These are phyloP conservation scores for Blastobotrys terrestris DNA, from an alignment of 805 yeast species.

Conservation along the genomic window DNA sequence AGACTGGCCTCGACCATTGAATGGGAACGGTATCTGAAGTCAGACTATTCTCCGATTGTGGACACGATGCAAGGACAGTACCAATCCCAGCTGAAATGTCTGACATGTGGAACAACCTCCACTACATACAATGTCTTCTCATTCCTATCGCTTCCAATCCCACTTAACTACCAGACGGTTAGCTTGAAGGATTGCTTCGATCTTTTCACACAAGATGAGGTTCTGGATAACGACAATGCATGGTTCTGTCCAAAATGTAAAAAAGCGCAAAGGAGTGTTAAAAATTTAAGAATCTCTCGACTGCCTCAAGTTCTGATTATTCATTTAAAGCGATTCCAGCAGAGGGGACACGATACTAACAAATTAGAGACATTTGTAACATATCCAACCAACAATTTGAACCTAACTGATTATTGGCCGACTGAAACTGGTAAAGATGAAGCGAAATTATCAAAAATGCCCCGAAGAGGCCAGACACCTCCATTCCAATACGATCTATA, in stretches of 20 bases:
- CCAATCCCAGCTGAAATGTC: conserved; percentile 85
- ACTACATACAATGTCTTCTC: conserved; percentile 92
- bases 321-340: conserved; percentile 88
- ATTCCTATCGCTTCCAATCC: conserved; percentile 85
- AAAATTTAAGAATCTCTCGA: conserved; percentile 88
- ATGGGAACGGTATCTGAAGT: conserved; percentile 70
- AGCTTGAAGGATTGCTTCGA: conserved; percentile 69
- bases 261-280: conserved; percentile 85
- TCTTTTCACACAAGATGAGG: conserved; percentile 72
- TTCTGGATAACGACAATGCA: conserved; percentile 78
- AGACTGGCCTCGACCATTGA: conserved; percentile 79
- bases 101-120: conserved; percentile 70
- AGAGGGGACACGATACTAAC: conserved; percentile 32
- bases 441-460: conserved; percentile 38
- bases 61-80: conserved; percentile 89
- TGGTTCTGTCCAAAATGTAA: conserved; percentile 93
- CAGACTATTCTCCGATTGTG: conserved; percentile 79
- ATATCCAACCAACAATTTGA: conserved; percentile 57
- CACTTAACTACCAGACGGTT: too few species aligned
- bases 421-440: conserved; percentile 27
- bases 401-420: conserved; percentile 72
- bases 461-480: conserved; percentile 63
- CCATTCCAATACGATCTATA: conserved; percentile 83
- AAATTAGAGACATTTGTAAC: conserved; percentile 61
- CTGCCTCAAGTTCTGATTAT: conserved; percentile 86